Base-by-base conservation (phyloP, 1,284 basidiomycete species). In the Neonothopanus nambi region DNA sequence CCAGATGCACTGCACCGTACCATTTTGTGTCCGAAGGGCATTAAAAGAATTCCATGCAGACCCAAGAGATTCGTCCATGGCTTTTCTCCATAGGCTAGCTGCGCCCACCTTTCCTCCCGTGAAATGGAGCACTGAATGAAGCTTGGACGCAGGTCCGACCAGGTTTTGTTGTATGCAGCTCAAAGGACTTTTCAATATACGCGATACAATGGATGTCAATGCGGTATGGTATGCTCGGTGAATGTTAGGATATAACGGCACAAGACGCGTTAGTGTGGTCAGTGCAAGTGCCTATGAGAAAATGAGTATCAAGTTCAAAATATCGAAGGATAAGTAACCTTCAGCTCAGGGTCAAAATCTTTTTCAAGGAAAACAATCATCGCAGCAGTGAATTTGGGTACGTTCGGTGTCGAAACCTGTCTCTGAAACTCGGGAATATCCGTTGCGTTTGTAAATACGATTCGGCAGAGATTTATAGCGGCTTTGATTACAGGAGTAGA, bases 51-150 rank as follows among this genome's bases (percentile, higher is more conserved):
- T 73, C 82, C 82, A 87, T 15, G 78, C 80, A 61, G 85, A 82
- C 1, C 70, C 69, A 39, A 91, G 57, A 0, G 83, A 81, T 40
- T 87, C 85, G 43, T 91, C 86, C 21, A 91, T 55, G 12, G 80
- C 79, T 63, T 87, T 90, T 57, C 84, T 77, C 89, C 89, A 92
- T 11, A 85, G 61, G 47, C 70, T 79, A 4, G 79, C 74, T n/a
- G 84, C 82, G 17, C 85, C 87, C 5, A 88, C 84, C 68, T 90
- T 92, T 2, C 90, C 90, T 17, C 88, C 89, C 1, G 86, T 85
- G 28, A 79, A 68, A 66, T 85, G 85, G 5, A 92, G 72, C 13
- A 75, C 69, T 3, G 82, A 70, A 56, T 86, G 86, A 23, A 92
- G 71, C 20, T 69, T 63, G 11, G 81, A 82, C 1, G 82, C 78